phyloP scores from a whole-genome alignment of 192 early-diverging fungal species.

The Coemansia sp. region DNA sequence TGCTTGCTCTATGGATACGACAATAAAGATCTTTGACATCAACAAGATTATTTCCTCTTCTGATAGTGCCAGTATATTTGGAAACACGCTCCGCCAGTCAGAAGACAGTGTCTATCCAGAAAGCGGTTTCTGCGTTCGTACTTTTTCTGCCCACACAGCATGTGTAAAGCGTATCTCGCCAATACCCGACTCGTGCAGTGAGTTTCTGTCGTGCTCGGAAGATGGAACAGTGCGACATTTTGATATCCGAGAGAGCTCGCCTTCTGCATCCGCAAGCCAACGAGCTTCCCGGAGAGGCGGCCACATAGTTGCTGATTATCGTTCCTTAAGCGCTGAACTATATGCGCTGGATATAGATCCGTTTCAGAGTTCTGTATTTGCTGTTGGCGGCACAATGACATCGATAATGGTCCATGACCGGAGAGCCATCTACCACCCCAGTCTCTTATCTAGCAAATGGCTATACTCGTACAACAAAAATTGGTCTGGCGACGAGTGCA shows the following conservation, averaged over 20 bases:
- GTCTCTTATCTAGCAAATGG: neutral
- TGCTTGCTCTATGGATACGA: constrained; percentile 64
- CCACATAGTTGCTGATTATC: constrained; percentile 55
- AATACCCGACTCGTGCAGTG: constrained; percentile 51
- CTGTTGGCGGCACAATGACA: constrained; percentile 58
- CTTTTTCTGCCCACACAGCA: constrained; percentile 55
- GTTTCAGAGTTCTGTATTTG: constrained; percentile 56
- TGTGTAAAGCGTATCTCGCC: constrained; percentile 55
- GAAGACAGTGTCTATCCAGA: constrained; percentile 12
- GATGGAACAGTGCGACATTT: constrained; percentile 61
- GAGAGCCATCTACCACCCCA: constrained; percentile 31
- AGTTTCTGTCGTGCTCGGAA: constrained; percentile 62
- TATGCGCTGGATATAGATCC: constrained; percentile 56
- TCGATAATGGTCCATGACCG: constrained; percentile 56
- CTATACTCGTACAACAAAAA: neutral
- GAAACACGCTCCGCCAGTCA: neutral
- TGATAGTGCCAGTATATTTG: constrained; percentile 1
- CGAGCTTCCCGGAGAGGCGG: constrained; percentile 9
- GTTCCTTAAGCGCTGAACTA: constrained; percentile 43
- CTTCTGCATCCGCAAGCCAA: constrained; percentile 3
- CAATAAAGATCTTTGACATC: constrained; percentile 60
- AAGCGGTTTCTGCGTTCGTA: constrained; percentile 30
- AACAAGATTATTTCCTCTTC: constrained; percentile 17
- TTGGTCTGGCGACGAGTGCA: constrained; percentile 35
- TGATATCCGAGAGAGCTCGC: constrained; percentile 54